Evolutionary conservation across 805 yeast genomes (phyloP), one percentile per base, ranked within the genome.

Genomic region (Starmerella vaccinii): DNA sequence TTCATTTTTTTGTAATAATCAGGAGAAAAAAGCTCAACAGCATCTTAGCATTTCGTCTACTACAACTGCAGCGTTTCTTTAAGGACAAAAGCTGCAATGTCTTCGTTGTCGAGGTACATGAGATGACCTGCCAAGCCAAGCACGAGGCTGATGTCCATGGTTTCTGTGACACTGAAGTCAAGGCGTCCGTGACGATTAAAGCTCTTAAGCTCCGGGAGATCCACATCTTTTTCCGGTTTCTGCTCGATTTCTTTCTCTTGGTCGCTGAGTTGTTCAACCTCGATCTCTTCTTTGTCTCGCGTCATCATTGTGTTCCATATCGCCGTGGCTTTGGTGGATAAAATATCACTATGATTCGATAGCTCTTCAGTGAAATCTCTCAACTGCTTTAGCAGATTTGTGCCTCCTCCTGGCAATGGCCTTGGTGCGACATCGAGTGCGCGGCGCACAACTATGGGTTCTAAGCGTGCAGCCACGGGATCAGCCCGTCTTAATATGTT

Each of bases 401-500:
- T 69, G 42, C 67, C 63, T 2, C 67, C 77, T 57, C 75, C 78
- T 1, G 85, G 82, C 15, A 84, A 72, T 16, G 68, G 66, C 49
- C 71, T 77, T 0, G 90, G 84, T 54, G 73, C 71, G 50, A 73
- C 66, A 8, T 69, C 63, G 0, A 78, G 68, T 56, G 81, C 53
- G 62, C 66, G 19, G 73, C 59, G 70, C 53, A 71, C 67, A 5
- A 89, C 74, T 51, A 90, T 68, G 1, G 98, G 98, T 65, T 90
- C 98, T 51, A 89, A 67, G 49, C 97, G 71, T 60, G 89, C 87
- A 0, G 90, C 89, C 37, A 92, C 81, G 0, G 97, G 95, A 62
- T 90, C 98, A 57, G 94, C 82, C 0, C 90, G 85, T 59, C 90
- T 95, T 68, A 84, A 87, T 5, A 92, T 68, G 62, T 90, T 90